Evolutionary conservation across 2,329 filamentous ascomycete genomes (phyloP), one percentile per base, ranked within the genome.

Genomic region (Aschersonia sp.): DNA sequence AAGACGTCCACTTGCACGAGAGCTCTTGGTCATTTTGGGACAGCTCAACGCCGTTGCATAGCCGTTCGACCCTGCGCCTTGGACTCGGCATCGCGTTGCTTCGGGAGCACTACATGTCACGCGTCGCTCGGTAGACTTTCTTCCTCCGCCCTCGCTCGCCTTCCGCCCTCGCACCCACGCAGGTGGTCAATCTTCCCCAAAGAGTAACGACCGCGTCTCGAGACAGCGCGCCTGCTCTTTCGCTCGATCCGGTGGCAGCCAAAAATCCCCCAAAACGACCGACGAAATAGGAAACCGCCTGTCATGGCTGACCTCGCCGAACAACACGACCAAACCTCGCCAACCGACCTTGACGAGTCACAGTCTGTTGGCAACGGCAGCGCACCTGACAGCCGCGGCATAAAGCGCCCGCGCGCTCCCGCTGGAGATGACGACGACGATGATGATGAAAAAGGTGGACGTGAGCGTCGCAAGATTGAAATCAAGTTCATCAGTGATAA

Each of bases 401-500:
- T 88, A 69, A 97, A 97, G 78, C 88, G 90, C 59, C 79, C 78
- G 67, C 87, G 92, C 63, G 81, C 85, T 54, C 83, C 84, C 58
- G 78, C 81, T 47, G 81, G 82, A 60, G 90, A 97, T 64, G 92
- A 97, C 63, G 92, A 97, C 56, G 90, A 97, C 55, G 92, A 97
- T 55, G 89, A 97, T 58, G 89, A 95, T 58, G 90, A 96, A 68
- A 97, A 97, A 80, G 87, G 87, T 54, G 88, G 88, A 63, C 89
- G 92, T 68, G 92, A 97, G 78, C 84, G 92, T 64, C 83, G 92
- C 72, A 98, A 98, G 84, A 98, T 98, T 61, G 92, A 98, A 71
- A 98, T 98, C 73, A 98, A 98, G 78, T 98, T 98, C 73, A 98
- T 98, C 68, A 90, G 89, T 69, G 92, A 98, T 72, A 98, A 98